A percentile compares a stretch with the other conserved stretches of the same genome.
Conservation (phyloP, 768 basidiomycete genomes). For the Ramaria rubella region DNA sequence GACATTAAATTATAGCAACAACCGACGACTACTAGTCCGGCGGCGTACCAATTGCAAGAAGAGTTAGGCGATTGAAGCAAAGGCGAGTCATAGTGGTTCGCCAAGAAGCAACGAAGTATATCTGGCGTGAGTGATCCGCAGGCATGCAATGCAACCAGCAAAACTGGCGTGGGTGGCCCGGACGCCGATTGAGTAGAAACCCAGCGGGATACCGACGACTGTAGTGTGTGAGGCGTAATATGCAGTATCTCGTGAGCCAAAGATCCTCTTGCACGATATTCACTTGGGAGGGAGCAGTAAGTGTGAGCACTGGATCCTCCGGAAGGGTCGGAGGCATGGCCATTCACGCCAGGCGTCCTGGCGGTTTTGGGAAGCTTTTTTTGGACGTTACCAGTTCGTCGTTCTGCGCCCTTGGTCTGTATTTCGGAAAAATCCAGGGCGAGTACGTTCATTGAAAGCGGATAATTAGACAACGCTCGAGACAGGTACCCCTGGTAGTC, state of each 20-base stretch:
- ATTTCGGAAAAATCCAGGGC: conserved; percentile 58
- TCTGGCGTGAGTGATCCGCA: conserved; percentile 70
- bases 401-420: conserved; percentile 53
- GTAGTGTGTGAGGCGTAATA: conserved; percentile 44
- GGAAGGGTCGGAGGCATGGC: background rate
- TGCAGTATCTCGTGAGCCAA: conserved; percentile 53
- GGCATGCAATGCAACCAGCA: conserved; percentile 66
- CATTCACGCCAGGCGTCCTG: background rate
- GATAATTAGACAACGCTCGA: conserved; percentile 32
- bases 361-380: background rate
- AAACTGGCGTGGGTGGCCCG: conserved; percentile 34
- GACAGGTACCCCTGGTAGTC: conserved; percentile 54
- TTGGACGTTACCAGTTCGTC: conserved; percentile 27
- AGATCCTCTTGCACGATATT: conserved; percentile 20
- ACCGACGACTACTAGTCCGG: conserved; percentile 56
- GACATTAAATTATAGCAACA: conserved; percentile 75
- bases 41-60: conserved; percentile 41
- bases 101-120: conserved; percentile 49
- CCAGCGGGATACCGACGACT: conserved; percentile 48
- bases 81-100: background rate
- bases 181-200: conserved; percentile 18
- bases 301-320: background rate
- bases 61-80: background rate
- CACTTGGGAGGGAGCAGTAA: background rate
- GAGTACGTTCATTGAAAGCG: conserved; percentile 41